phyloP scores from a whole-genome alignment of 208 protist genomes.

The Spongospora subterranea region DNA sequence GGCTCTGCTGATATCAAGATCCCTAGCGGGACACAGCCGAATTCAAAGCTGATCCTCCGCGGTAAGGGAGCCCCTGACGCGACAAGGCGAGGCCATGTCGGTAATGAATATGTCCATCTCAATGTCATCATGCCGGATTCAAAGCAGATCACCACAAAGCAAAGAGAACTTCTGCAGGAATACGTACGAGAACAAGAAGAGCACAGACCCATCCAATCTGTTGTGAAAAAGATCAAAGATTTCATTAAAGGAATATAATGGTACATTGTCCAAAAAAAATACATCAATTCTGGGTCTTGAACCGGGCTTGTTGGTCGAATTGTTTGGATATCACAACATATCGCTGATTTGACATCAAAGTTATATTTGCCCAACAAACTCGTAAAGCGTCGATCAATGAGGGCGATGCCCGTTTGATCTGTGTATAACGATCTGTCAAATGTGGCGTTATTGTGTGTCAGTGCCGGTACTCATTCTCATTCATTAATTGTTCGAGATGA shows the following conservation, averaged over 20 bases:
- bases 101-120: conserved; percentile 26
- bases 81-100: not conserved
- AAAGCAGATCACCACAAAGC: not conserved
- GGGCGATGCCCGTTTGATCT: no score
- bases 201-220: not conserved
- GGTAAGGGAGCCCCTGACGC: conserved; percentile 16
- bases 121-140: conserved; percentile 32
- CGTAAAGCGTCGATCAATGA: no score
- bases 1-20: conserved; percentile 21
- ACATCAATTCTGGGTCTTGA: no score
- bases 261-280: not conserved
- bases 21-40: conserved; percentile 20
- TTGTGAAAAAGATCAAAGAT: conserved; percentile 17
- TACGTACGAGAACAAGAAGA: not conserved
- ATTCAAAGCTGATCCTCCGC: conserved; percentile 22
- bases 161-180: not conserved
- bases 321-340: no score
- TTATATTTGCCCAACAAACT: no score
- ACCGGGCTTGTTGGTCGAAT: no score
- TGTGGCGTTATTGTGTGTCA: no score
- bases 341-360: no score
- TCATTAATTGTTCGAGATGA: no score
- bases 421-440: no score
- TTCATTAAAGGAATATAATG: conserved; percentile 21
- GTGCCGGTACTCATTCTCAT: no score